These are phyloP conservation scores for Fusarium compactum DNA, from an alignment of 2,329 filamentous ascomycete species.

Conservation along the genomic window DNA sequence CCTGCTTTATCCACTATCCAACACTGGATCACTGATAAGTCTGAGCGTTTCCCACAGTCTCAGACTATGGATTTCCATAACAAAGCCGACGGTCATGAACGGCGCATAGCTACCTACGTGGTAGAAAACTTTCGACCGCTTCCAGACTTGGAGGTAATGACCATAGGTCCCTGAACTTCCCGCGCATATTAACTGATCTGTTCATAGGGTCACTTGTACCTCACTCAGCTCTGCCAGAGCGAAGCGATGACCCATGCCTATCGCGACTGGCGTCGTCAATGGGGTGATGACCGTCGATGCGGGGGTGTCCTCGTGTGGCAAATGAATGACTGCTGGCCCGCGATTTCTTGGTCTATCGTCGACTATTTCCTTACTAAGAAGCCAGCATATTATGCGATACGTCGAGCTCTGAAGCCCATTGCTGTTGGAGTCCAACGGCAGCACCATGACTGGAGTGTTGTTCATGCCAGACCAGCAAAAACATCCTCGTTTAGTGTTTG, in stretches of 20 bases:
- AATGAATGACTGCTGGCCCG: constrained; percentile 11
- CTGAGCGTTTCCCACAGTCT: background rate
- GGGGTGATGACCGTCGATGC: constrained; percentile 1
- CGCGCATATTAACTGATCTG: background rate
- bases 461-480: constrained; percentile 7
- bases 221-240: constrained; percentile 6
- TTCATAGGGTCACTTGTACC: background rate
- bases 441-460: constrained; percentile 12
- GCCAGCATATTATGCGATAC: constrained; percentile 2
- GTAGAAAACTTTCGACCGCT: constrained; percentile 6
- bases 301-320: constrained; percentile 8
- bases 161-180: too few species aligned
- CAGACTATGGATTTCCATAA: constrained; percentile 12
- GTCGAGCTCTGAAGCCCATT: constrained; percentile 1
- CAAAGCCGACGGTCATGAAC: constrained; percentile 7
- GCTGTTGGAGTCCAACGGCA: background rate
- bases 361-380: constrained; percentile 7
- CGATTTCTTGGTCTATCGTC: constrained; percentile 6
- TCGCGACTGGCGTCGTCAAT: constrained; percentile 7
- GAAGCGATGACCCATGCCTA: constrained; percentile 9
- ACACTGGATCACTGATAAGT: background rate
- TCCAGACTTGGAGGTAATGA: constrained; percentile 1
- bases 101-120: constrained; percentile 2
- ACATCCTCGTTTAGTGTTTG: background rate
- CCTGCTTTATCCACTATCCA: constrained; percentile 2